Evolutionary conservation across 768 basidiomycete species (phyloP).

Genomic region (Kwoniella pini): DNA sequence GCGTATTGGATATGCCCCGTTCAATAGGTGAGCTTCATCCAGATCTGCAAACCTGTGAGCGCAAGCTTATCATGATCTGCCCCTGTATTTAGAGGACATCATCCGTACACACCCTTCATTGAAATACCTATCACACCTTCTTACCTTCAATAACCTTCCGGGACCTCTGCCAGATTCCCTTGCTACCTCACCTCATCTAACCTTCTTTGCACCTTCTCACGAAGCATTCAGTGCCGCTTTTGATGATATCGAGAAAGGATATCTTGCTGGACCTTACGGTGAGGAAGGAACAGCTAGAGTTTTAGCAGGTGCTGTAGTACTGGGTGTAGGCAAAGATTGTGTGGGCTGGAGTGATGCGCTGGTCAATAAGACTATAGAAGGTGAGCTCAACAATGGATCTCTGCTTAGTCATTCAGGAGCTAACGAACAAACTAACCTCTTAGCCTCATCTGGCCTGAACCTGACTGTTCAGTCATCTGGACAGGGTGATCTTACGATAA

Average conservation of each 20-base stretch:
- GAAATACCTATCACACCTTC: conserved; percentile 72
- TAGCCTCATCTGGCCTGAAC: conserved; percentile 26
- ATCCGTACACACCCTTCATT: conserved; percentile 64
- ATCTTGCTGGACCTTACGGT: conserved; percentile 86
- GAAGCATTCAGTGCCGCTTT: conserved; percentile 73
- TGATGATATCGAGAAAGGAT: conserved; percentile 74
- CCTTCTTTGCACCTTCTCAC: conserved; percentile 85
- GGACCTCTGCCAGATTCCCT: conserved; percentile 59
- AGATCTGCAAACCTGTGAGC: too few relatives aligned
- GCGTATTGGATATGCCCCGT: conserved; percentile 72
- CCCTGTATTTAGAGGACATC: conserved; percentile 60
- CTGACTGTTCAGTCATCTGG: conserved; percentile 56
- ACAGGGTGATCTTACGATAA: conserved; percentile 58
- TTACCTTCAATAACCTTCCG: conserved; percentile 57
- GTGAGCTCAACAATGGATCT: too few relatives aligned
- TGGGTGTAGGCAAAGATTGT: conserved; percentile 31
- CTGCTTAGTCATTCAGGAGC: too few relatives aligned
- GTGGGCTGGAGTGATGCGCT: conserved; percentile 55
- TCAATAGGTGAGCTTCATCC: conserved; percentile 64
- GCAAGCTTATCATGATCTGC: background rate
- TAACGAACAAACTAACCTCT: too few relatives aligned
- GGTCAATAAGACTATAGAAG: conserved; percentile 14
- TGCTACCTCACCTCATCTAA: conserved; percentile 65
- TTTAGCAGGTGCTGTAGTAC: conserved; percentile 58
- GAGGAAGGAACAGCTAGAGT: conserved; percentile 75